Percentiles rank a stretch among this genome's conserved stretches.
Conservation (phyloP, 805 yeast species). For the Candida mattraensis region DNA sequence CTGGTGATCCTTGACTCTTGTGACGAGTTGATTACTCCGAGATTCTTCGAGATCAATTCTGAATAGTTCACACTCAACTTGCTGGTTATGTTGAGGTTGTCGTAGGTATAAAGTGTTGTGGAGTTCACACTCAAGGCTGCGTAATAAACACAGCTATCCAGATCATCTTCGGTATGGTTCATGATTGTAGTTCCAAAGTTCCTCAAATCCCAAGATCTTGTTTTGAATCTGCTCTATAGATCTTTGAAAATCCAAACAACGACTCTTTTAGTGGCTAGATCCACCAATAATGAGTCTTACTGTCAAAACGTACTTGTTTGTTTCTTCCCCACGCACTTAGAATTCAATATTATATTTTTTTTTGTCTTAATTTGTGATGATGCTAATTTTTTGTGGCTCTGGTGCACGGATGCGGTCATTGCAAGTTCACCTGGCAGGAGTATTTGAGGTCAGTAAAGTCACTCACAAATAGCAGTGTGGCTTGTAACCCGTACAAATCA, state of each 20-base stretch:
- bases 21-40: constrained; percentile 53
- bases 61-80: constrained; percentile 48
- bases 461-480: constrained; percentile 53
- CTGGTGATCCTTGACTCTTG: constrained; percentile 34
- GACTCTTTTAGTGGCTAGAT: no score
- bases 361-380: no score
- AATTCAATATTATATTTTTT: no score
- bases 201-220: no score
- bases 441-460: constrained; percentile 62
- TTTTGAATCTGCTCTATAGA: no score
- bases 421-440: constrained; percentile 6
- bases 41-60: constrained; percentile 53
- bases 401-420: no score
- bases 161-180: constrained; percentile 9
- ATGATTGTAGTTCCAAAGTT: no score
- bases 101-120: constrained; percentile 59
- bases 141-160: constrained; percentile 24
- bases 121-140: constrained; percentile 45
- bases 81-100: constrained; percentile 44
- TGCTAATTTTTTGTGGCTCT: no score
- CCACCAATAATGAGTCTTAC: no score
- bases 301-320: no score
- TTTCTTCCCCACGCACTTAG: no score
- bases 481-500: constrained; percentile 44
- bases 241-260: no score